phyloP scores from a whole-genome alignment of 2,329 filamentous ascomycete genomes.

The Falciphora oryzae region DNA sequence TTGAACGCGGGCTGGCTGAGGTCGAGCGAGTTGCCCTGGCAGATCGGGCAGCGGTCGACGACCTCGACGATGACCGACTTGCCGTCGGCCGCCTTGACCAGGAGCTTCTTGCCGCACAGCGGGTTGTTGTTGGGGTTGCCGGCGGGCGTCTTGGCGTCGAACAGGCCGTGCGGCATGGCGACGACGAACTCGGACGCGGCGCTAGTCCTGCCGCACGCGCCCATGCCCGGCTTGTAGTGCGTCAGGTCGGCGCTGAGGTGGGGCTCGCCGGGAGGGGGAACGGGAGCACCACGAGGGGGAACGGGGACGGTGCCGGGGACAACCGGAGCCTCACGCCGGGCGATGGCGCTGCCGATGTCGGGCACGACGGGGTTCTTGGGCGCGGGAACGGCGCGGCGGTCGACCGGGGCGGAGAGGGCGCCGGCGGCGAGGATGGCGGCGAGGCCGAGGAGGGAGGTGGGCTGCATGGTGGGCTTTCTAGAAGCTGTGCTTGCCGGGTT shows the following conservation, averaged over 20 bases:
- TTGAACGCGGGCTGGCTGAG: slow-evolving; percentile 39
- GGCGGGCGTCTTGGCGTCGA: slow-evolving; percentile 22
- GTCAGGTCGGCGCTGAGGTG: slow-evolving; percentile 34
- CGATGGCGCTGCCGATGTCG: not conserved
- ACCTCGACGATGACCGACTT: slow-evolving; percentile 49
- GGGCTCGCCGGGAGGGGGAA: slow-evolving; percentile 2
- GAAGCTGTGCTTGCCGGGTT: too few relatives aligned
- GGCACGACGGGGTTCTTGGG: not conserved
- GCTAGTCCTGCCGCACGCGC: slow-evolving; percentile 7
- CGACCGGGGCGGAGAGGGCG: not conserved
- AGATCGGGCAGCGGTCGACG: slow-evolving; percentile 59
- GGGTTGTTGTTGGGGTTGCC: slow-evolving; percentile 14
- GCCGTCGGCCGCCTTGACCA: slow-evolving; percentile 39
- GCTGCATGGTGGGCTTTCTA: not conserved
- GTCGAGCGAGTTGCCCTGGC: slow-evolving; percentile 42
- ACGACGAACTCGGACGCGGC: slow-evolving; percentile 8
- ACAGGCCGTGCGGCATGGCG: slow-evolving; percentile 10
- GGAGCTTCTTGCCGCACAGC: slow-evolving; percentile 53
- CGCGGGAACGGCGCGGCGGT: too few relatives aligned
- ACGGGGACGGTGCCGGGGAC: not conserved
- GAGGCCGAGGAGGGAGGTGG: not conserved
- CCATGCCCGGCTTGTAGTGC: slow-evolving; percentile 2
- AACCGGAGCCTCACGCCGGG: too few relatives aligned
- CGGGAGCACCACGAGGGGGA: not conserved
- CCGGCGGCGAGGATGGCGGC: not conserved